Evolutionary conservation across 352 stramenopile genomes (phyloP), one percentile per base, ranked within the genome.

Genomic region (Phytophthora cactorum): DNA sequence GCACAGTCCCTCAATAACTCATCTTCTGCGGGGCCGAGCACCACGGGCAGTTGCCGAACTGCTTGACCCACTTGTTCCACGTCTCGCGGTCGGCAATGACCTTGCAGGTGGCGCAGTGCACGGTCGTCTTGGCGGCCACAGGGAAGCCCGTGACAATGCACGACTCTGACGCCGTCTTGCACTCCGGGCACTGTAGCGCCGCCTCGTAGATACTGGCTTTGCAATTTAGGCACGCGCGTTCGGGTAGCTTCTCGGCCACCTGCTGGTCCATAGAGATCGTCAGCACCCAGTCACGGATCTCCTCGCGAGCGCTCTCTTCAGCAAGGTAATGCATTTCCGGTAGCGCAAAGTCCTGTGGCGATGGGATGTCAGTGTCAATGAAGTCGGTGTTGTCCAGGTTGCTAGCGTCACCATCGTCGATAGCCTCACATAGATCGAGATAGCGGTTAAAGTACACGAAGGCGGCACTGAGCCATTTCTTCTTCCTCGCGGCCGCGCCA

Each of bases 381-480:
- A 98, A 98, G 75, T 98, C 96, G 2, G 88, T 89, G 60, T 98
- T 98, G 77, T 98, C 96, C 27, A 98, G 60, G 17, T 87, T 84
- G 50, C 72, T 86, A 22, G 87, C 70, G 31, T 95, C 75, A 34
- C 84, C 88, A 49, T 98, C 91, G 9, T 98, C 96, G 43, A 98
- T 98, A 10, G 95, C 95, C 75, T 98, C 96, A 39, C 88, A 95
- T 38, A 98, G 67, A 65, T 98, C 96, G 9, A 98, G 68, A 75
- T 98, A 98, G 12, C 93, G 86, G 66, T 98, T 98, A 70, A 98
- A 94, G 50, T 98, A 94, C 54, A 98, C 91, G 58, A 98, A 98
- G 6, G 93, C 95, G 4, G 97, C 79, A 51, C 90, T 98, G 29
- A 96, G 75, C 79, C 94, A 95, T 52, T 97, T 96, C 51, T 93